Evolutionary conservation across 345 rosid genomes (phyloP), one percentile per base, ranked within the genome.

Genomic region (Euphorbia pulcherrima): DNA sequence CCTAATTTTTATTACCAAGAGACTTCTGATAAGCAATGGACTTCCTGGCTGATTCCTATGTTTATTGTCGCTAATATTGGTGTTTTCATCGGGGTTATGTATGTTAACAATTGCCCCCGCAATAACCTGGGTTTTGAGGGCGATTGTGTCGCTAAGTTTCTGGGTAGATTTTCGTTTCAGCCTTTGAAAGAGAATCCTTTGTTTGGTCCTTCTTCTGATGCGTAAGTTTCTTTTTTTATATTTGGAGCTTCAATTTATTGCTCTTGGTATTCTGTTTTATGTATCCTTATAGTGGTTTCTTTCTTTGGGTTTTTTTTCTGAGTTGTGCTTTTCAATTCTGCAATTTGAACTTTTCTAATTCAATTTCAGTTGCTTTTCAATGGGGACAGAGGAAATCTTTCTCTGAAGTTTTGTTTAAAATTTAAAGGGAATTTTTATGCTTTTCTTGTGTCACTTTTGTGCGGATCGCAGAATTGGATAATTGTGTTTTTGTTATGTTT

Each of bases 111-210:
- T 61, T 95, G 99, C 77, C 98, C 97, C 60, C 82, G 68, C 77
- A 83, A 87, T 26, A 67, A 78, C 64, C 23, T 5, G 12, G 74
- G 84, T 18, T 6, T 65, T 44, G 75, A 81, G 9, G 86, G 84
- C 57, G 39, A 57, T 46, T 95, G 99, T 21, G 90, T 88, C 52
- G 94, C 90, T 39, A 82, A 69, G 75, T 87, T 90, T 69, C 88
- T 95, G 2, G 86, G 94, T 6, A 86, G 97, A 72, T 46, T 93
- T 62, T 86, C 97, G 8, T 95, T 95, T 78, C 83, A 92, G 82
- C 97, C 99, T 29, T 78, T 86, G 68, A 85, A 68, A 70, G 97
- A 88, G 75, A 95, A 95, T 65, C 99, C 99, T 77, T 86, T 92
- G 48, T 86, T 95, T 68, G 99, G 98, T 27, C 97, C 98, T 2